These are phyloP conservation scores for Eucalyptus curtisii DNA, from an alignment of 345 rosid species.

Conservation along the genomic window DNA sequence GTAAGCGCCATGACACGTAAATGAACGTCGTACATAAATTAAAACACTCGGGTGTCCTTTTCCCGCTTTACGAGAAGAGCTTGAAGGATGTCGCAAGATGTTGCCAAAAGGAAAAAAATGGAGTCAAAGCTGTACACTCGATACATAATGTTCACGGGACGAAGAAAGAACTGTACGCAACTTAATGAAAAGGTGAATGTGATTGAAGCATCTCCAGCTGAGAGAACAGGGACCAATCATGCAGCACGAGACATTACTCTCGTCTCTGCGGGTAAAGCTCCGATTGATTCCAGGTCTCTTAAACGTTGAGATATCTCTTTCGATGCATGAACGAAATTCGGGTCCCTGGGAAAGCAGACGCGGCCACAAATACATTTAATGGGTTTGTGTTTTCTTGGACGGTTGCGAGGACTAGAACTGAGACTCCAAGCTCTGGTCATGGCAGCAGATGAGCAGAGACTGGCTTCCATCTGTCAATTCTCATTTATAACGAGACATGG, in stretches of 20 bases:
- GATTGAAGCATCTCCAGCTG: background rate
- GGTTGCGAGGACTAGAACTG: background rate
- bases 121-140: background rate
- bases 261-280: background rate
- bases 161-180: background rate
- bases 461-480: background rate
- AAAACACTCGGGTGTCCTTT: background rate
- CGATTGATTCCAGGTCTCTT: background rate
- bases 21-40: background rate
- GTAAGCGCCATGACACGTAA: too few species aligned
- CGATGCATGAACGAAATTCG: background rate
- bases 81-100: background rate
- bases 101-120: background rate
- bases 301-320: background rate
- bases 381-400: background rate
- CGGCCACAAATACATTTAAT: background rate
- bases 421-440: background rate
- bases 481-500: background rate
- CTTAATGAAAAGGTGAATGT: background rate
- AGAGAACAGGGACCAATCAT: background rate
- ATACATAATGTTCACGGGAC: background rate
- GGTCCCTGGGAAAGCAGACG: background rate
- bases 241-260: background rate
- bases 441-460: background rate
- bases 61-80: background rate